Base-by-base conservation (phyloP, 768 basidiomycete species). In the Amanita inopinata region DNA sequence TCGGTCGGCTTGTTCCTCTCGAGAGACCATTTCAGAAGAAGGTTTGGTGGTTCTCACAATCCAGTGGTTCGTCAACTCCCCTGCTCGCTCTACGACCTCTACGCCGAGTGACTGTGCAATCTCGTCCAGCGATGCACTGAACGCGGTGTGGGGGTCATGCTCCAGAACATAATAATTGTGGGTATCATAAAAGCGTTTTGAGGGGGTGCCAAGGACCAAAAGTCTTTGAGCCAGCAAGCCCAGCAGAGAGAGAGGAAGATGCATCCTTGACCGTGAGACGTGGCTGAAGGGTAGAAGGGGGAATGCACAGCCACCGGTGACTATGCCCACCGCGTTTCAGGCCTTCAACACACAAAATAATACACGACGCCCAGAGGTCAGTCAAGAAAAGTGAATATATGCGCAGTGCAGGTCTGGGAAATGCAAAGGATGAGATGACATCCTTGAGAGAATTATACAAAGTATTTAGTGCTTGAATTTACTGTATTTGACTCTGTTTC, bases 101-200 rank as follows among this genome's bases (percentile, higher is more conserved):
- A 90, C 81, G 10, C 79, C 80, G 8, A 98, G 70, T 0, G 65
- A 59, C 5, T 56, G 35, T 4, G 79, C 71, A 45, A 82, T 69
- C 49, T 85, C 78, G 43, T 62, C 61, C 47, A 86, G 70, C 50
- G 78, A 70, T 50, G 73, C 69, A 47, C 66, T 63, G 45, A 51
- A 47, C 32, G 53, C 42, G 33, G 47, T 27, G 4, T 55, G 52
- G 33, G 84, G 75, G 51, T 70, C 61, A 53, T 85, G 77, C 51
- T 81, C 78, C 20, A 89, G 54, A 40, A 82, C 74, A 66, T 93
- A 97, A 66, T 99, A 98, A 52, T 82, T 69, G 60, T 86, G 78
- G 10, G 74, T 71, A 46, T 67, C 55, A 51, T 88, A 81, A 30
- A 62, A 64, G 19, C 72, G 73, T 49, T 66, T 73, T 40, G 66